Evolutionary conservation across 768 basidiomycete species (phyloP), one percentile per base, ranked within the genome.

Genomic region (Ephemerocybe angulata): DNA sequence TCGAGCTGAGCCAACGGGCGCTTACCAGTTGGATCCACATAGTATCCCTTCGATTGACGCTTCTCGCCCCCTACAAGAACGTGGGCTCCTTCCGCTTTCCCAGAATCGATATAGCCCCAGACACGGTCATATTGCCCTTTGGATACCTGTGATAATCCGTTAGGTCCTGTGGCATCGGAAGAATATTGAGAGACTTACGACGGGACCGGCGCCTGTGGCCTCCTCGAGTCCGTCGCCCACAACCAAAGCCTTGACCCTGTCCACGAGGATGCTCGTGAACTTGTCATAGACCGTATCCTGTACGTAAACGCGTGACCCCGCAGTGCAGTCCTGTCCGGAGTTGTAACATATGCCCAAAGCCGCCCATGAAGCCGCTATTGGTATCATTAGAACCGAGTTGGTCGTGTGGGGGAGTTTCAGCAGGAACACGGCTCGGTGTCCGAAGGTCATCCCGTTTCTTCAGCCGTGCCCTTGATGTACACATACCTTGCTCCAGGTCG

Each of bases 241-340:
- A 52, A 83, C 78, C 59, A 85, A 79, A 58, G 80, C 78, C 62
- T 87, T 83, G 19, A 87, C 84, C 66, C 86, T 87, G 21, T 74
- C 70, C 12, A 87, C 80, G 37, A 93, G 72, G 51, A 86, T 60
- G 27, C 76, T 68, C 28, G 95, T 63, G 68, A 97, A 95, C 66
- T 84, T 86, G 67, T 97, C 91, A 66, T 97, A 90, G 50, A 95
- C 78, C 22, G 80, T 79, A 51, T 93, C 88, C 65, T 98, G 93
- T 21, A 93, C 92, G 65, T 90, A 93, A 33, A 94, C 73, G 13
- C 95, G 83, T 30, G 93, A 95, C 37, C 95, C 93, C 22, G 93
- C 93, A 3, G 90, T 92, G 69, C 95, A 97, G 65, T 93, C 90
- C 70, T 96, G 91, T n/a, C 92, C 91, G 31, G 88, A 84, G 62